Evolutionary conservation across 345 rosid species (phyloP), one percentile per base, ranked within the genome.

Genomic region (Cardamine occulta): DNA sequence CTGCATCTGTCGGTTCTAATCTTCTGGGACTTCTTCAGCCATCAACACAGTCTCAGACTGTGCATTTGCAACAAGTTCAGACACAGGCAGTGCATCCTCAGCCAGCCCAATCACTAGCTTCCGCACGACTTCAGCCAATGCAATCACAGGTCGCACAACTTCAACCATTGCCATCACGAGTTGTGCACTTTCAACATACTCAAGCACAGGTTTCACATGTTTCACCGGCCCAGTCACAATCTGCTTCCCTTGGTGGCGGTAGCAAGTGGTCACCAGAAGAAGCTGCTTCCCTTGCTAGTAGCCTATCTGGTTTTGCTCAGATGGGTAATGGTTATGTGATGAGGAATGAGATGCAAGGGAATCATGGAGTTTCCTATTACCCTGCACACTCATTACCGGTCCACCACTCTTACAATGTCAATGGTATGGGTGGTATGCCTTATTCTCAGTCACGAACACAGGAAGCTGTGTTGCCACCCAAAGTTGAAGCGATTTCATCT

Each of bases 221-320:
- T 47, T 28, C 76, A 37, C 29, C 59, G 11, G 67, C 29, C 55
- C 80, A 77, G 35, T 28, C 67, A 28, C 80, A 64, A 21, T 37
- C 67, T 70, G 29, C 61, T 63, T 56, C 80, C 53, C 35, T 70
- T 47, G 72, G 54, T 63, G 72, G 66, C 15, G 67, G 52, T 63
- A 81, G 83, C 47, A 84, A 74, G 74, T 86, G 92, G 96, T 70
- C 78, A 45, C 80, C 72, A 29, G 96, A 86, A 68, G 91, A 83
- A 68, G 85, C 80, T 60, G 72, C 76, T 44, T 76, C 84, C 58
- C 81, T 86, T 64, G 86, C 89, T 61, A 85, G 80, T 80, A 83
- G 85, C 82, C 76, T 92, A 81, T 77, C 85, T 54, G 81, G 84
- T 62, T 80, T 85, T 72, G 72, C 84, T 74, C 79, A 92, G 62